Evolutionary conservation across 106 monocot species (phyloP).

Genomic region (Triglochin maritima): DNA sequence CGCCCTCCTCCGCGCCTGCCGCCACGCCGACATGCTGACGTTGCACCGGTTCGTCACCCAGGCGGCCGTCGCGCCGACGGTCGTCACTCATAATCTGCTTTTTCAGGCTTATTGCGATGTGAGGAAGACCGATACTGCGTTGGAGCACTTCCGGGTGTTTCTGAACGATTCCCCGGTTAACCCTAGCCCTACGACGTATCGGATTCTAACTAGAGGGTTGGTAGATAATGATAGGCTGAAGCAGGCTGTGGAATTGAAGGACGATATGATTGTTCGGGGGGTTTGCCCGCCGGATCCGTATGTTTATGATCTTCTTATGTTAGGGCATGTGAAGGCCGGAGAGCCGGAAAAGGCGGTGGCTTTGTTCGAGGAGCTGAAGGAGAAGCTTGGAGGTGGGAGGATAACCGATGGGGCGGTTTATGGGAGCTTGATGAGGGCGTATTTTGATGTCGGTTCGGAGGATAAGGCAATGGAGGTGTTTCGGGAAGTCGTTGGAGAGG

Average conservation of each 20-base stretch:
- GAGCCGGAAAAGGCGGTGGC: constrained; percentile 41
- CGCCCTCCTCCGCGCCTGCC: constrained; percentile 69
- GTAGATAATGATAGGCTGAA: constrained; percentile 58
- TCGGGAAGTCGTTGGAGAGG: constrained; percentile 37
- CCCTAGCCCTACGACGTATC: constrained; percentile 67
- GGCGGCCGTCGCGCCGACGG: constrained; percentile 68
- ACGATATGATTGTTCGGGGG: constrained; percentile 60
- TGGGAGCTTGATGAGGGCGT: constrained; percentile 85
- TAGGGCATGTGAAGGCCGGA: constrained; percentile 43
- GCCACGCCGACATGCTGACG: constrained; percentile 76
- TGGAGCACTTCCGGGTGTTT: constrained; percentile 80
- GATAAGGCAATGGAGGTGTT: constrained; percentile 56
- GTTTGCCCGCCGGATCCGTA: constrained; percentile 44
- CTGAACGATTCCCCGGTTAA: constrained; percentile 43
- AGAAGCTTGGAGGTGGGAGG: constrained; percentile 48
- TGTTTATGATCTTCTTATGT: constrained; percentile 72
- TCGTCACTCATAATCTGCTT: constrained; percentile 78
- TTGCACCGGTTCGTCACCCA: constrained; percentile 90
- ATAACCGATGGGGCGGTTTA: constrained; percentile 56
- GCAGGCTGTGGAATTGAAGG: constrained; percentile 61
- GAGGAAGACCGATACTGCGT: constrained; percentile 67
- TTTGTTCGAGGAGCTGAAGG: constrained; percentile 55
- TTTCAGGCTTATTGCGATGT: constrained; percentile 84
- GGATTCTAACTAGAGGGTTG: constrained; percentile 68
- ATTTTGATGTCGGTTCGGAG: constrained; percentile 71